Percentiles rank a stretch among this genome's conserved stretches.
Conservation (phyloP, 495 filamentous ascomycete species). For the Aspergillus egyptiacus region DNA sequence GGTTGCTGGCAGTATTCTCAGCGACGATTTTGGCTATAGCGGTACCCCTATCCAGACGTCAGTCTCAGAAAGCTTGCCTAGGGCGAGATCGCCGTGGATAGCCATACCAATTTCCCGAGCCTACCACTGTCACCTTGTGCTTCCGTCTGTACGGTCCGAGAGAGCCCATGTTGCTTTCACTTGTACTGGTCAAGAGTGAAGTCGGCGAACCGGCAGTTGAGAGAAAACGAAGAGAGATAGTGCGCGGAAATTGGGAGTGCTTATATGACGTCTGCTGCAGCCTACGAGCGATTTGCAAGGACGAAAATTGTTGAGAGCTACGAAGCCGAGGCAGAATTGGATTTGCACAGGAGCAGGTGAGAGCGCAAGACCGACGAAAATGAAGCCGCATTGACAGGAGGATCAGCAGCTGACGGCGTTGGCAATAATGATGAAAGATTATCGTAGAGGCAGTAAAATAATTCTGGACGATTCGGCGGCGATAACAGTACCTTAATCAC, state of each 20-base stretch:
- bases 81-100: neutral
- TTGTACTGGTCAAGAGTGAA: conserved; percentile 1
- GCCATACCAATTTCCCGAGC: conserved; percentile 90
- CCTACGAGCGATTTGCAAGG: conserved; percentile 3
- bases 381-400: conserved; percentile 20
- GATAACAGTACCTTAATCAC: too few relatives aligned
- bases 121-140: conserved; percentile 92
- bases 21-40: conserved; percentile 96
- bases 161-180: conserved; percentile 34
- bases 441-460: neutral
- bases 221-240: conserved; percentile 14
- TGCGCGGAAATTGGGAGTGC: neutral
- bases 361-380: conserved; percentile 10
- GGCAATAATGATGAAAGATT: neutral
- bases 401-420: neutral
- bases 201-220: conserved; percentile 12
- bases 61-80: neutral
- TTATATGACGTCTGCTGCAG: neutral
- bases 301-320: conserved; percentile 9
- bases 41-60: conserved; percentile 59
- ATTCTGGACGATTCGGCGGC: neutral
- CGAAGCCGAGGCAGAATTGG: conserved; percentile 19
- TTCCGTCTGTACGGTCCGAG: conserved; percentile 51
- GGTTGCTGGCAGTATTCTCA: conserved; percentile 75
- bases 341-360: conserved; percentile 11